Evolutionary conservation across 169 alveolate species (phyloP).

Genomic region (Cryptosporidium viatorum): DNA sequence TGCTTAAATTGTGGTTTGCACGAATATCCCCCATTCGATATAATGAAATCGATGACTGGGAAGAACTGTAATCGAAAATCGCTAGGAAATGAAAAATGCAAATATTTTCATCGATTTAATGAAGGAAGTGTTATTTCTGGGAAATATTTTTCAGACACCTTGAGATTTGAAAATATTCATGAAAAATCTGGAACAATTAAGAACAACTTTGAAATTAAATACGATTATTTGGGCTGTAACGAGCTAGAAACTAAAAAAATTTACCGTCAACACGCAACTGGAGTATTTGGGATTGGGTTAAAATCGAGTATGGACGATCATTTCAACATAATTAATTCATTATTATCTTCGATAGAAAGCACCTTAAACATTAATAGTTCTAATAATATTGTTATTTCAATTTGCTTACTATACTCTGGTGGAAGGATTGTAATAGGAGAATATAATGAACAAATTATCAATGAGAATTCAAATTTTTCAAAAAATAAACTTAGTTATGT

Average conservation of each 20-base stretch:
- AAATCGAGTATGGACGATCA: background rate
- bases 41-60: slow-evolving; percentile 68
- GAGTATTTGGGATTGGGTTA: slow-evolving; percentile 78
- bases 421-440: slow-evolving; percentile 63
- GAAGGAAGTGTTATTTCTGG: slow-evolving; percentile 82
- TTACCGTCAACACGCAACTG: slow-evolving; percentile 77
- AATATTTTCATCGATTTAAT: slow-evolving; percentile 75
- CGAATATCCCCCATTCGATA: slow-evolving; percentile 77
- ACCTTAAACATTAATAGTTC: background rate
- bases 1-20: slow-evolving; percentile 80
- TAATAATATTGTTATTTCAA: slow-evolving; percentile 24
- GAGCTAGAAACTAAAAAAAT: slow-evolving; percentile 78
- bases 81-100: slow-evolving; percentile 62
- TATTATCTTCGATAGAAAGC: slow-evolving; percentile 5
- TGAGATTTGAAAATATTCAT: slow-evolving; percentile 50
- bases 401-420: slow-evolving; percentile 36
- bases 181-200: background rate
- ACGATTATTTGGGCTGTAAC: slow-evolving; percentile 77
- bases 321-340: background rate
- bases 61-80: slow-evolving; percentile 36
- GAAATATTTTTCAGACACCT: slow-evolving; percentile 75
- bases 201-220: background rate
- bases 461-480: background rate
- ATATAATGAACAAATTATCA: slow-evolving; percentile 22
- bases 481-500: background rate